Evolutionary conservation across 305 asterid genomes (phyloP).

Genomic region (Rubia tinctorum): DNA sequence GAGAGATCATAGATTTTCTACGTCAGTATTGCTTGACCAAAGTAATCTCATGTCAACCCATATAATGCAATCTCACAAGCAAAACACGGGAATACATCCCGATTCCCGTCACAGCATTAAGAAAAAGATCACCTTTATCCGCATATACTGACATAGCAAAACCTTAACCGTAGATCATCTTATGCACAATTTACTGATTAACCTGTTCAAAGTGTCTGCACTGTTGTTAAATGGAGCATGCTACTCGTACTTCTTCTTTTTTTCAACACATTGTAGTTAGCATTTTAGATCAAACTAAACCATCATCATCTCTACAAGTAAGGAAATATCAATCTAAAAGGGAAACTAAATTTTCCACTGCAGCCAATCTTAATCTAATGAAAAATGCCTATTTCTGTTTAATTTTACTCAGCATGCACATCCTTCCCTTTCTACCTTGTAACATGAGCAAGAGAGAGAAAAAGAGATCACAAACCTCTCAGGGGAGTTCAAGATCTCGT

Average conservation of each 20-base stretch:
- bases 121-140: not conserved
- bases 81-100: not conserved
- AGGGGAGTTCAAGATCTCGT: slow-evolving; percentile 86
- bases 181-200: not conserved
- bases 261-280: not conserved
- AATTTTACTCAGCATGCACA: not conserved
- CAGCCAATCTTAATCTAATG: not conserved
- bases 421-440: not conserved
- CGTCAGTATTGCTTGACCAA: not conserved
- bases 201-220: not conserved
- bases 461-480: slow-evolving; percentile 50
- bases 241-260: not conserved
- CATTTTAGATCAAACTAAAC: not conserved
- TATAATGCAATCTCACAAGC: not conserved
- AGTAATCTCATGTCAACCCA: not conserved
- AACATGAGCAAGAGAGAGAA: not conserved
- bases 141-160: not conserved
- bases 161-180: not conserved
- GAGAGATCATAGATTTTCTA: not conserved
- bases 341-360: not conserved
- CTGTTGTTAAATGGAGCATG: not conserved
- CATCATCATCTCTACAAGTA: not conserved
- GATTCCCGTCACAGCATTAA: not conserved
- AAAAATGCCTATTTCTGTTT: not conserved
- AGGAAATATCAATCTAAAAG: not conserved